A percentile compares a stretch with the other conserved stretches of the same genome.
Evolutionary conservation across 306 rosid species (phyloP).

Genomic region (Vigna trinervia): DNA sequence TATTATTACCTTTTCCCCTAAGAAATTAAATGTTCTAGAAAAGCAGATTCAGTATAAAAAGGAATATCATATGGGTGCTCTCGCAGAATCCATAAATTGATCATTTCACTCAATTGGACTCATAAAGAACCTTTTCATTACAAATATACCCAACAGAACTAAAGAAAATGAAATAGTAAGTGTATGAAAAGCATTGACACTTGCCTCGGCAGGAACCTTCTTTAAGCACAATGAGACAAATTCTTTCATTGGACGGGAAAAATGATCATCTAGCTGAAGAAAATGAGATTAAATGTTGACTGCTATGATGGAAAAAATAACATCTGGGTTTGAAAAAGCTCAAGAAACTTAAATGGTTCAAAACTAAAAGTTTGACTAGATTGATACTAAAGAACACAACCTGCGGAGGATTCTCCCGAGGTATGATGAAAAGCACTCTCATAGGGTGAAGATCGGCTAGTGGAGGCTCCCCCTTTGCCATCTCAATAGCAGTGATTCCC

Average conservation of each 20-base stretch:
- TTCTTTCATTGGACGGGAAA: slow-evolving; percentile 95
- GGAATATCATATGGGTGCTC: slow-evolving; percentile 4
- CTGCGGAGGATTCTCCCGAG: slow-evolving; percentile 99
- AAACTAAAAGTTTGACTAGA: slow-evolving; percentile 31
- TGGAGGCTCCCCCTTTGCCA: slow-evolving; percentile 99
- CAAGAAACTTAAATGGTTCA: slow-evolving; percentile 25
- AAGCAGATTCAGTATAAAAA: slow-evolving; percentile 20
- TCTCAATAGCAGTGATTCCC: slow-evolving; percentile 97
- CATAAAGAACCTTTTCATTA: slow-evolving; percentile 32
- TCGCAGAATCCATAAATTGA: slow-evolving; percentile 21
- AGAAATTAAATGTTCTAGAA: slow-evolving; percentile 21
- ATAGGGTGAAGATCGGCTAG: slow-evolving; percentile 99
- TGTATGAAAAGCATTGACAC: slow-evolving; percentile 34
- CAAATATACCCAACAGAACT: slow-evolving; percentile 28
- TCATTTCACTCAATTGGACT: slow-evolving; percentile 17
- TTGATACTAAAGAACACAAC: slow-evolving; percentile 48
- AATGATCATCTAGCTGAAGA: slow-evolving; percentile 97
- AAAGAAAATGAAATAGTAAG: slow-evolving; percentile 39
- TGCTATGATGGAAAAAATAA: slow-evolving; percentile 30
- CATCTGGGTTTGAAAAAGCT: slow-evolving; percentile 33
- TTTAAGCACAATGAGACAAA: slow-evolving; percentile 90
- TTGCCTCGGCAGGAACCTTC: slow-evolving; percentile 96
- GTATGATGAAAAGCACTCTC: slow-evolving; percentile 98
- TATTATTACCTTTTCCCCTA: neutral
- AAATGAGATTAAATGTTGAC: slow-evolving; percentile 43